Evolutionary conservation across 352 stramenopile species (phyloP), one percentile per base, ranked within the genome.

Genomic region (Phytopythium vexans): DNA sequence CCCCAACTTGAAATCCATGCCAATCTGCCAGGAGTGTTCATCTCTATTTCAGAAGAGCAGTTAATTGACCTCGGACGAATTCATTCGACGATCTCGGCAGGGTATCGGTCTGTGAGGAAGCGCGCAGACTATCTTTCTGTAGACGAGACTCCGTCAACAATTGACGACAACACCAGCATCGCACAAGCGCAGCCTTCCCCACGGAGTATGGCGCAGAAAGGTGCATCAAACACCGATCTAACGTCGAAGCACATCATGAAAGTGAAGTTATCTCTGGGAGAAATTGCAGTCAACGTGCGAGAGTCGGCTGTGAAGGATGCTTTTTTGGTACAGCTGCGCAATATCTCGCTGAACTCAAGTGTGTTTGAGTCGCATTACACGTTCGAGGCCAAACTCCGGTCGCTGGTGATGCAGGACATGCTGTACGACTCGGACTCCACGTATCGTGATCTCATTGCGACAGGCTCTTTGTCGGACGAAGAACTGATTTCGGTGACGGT

Each of bases 391-490:
- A 60, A 66, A 21, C 49, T 91, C 16, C 70, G 78, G 49, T 60
- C 75, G 4, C 58, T 91, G 6, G 44, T 82, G 40, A 88, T 91
- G 77, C 73, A 91, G 58, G 81, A 91, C 49, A 78, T 75, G 46
- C 56, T 91, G 2, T 84, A 91, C 45, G 49, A 60, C 11, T 5
- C 60, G 6, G 49, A 62, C 12, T 91, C 77, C 8, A 58, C 59
- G 31, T 91, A 75, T 48, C 83, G 72, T n/a, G 54, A 86, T 31
- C 59, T 91, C n/a, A 76, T 89, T 51, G 86, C 77, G 8, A 89
- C 77, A 6, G 81, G 77, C 6, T 45, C 48, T 3, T 42, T 33
- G 32, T 15, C 31, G 41, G 58, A 54, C 6, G 36, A 54, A 27
- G 48, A 54, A 6, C 48, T 54, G 6, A 54, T 54, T 3, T 52